Evolutionary conservation across 108 stramenopile species (phyloP), one percentile per base, ranked within the genome.

Genomic region (Cyclotella choctawhatcheeana): DNA sequence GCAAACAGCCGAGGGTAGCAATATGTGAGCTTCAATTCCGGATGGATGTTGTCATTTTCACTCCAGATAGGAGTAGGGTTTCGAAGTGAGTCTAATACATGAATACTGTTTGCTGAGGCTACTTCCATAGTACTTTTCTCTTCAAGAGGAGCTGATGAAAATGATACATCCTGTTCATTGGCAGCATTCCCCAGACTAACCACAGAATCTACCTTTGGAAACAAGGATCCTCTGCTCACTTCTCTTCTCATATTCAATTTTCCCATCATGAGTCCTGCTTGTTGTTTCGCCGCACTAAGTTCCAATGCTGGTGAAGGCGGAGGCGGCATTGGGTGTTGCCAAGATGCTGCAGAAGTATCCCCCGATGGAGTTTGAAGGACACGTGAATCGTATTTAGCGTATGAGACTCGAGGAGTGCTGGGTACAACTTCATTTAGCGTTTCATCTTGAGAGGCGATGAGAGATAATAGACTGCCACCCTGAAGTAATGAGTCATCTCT

Each of bases 11-110:
- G 34, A 6, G 76, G 76, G 26, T 31, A 77, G 24, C 53, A 24
- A 32, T 77, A 77, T 7, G 68, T 77, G 26, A 18, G 45, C 25
- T 52, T 31, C 26, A 77, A 47, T 47, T 77, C 76, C 3, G 62
- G n/a, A 50, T 77, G 45, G 32, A 70, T 45, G 24, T 24, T 31
- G 26, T 69, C 43, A 37, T 25, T 48, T 25, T 31, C 24, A 3
- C 26, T 31, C 76, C 76, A 77, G 1, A 77, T 60, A 3, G 69
- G 60, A 27, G 69, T 22, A 30, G 56, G 32, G 13, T 20, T 45
- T 44, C 37, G 58, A 17, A 63, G 56, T 6, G 25, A 27, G 24
- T 44, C 43, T 13, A 30, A 64, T 27, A 47, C n/a, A 5, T 44
- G 27, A 4, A 45, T 24, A 1, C 18, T 20, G 30, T 18, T n/a